phyloP scores from a whole-genome alignment of 306 rosid genomes.

The Sicyos baderoa region DNA sequence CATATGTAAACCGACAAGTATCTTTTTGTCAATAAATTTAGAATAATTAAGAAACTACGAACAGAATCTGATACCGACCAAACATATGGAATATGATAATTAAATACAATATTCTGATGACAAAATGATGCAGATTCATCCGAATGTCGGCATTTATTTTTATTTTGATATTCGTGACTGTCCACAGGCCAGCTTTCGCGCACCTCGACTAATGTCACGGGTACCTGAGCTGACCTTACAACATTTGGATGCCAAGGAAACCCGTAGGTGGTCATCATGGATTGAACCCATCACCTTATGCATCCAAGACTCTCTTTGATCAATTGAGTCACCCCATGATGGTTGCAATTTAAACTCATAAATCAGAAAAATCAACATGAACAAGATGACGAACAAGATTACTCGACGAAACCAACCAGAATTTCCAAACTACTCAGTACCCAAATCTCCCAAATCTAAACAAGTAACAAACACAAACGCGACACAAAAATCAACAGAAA shows the following conservation, averaged over 20 bases:
- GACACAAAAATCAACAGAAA: not conserved
- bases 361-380: no score
- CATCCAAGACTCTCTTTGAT: no score
- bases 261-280: no score
- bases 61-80: not conserved
- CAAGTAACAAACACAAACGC: not conserved
- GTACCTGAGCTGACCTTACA: no score
- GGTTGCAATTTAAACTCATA: not conserved
- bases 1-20: not conserved
- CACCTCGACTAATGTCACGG: no score
- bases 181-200: no score
- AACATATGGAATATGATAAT: not conserved
- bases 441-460: conserved; percentile 2
- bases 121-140: not conserved
- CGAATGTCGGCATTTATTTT: no score
- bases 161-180: no score
- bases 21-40: not conserved
- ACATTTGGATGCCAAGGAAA: no score
- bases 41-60: not conserved
- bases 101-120: not conserved
- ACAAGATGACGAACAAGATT: not conserved
- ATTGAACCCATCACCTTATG: no score
- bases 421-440: not conserved
- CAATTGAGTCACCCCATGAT: no score
- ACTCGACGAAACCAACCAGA: not conserved